Evolutionary conservation across 1,139 yeast species (phyloP), one percentile per base, ranked within the genome.

Genomic region (Debaryomycetaceae sp.): DNA sequence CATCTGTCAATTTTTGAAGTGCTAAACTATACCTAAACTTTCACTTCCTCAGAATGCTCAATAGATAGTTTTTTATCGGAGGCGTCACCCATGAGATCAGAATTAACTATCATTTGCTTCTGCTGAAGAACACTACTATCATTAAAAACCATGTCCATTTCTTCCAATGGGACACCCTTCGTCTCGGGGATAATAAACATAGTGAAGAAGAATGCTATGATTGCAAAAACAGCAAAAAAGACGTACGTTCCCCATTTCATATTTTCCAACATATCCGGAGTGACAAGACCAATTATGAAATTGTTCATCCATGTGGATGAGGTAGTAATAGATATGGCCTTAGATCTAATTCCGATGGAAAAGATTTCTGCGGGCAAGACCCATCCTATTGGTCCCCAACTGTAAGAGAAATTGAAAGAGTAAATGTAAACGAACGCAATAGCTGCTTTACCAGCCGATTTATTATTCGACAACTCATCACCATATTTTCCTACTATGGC

Each of bases 351-450:
- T 58, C 77, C 72, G 60, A 79, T 71, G n/a, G 86, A 84, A 56
- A 80, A 75, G 47, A 81, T 76, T 63, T 81, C 87, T 39, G 84
- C 81, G 43, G 83, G 83, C 63, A 80, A 79, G 43, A 81, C 68
- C 76, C 82, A 77, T 23, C 41, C 80, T 63, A 79, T 70, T 38
- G 81, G 83, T 49, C 79, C 70, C 63, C 78, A 76, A 39, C 82
- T 79, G 58, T 77, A 70, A 4, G 82, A 83, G 52, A 79, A 78
- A 68, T 78, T 76, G 38, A 69, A 58, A 56, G 77, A 78, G 57
- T 77, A 79, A 42, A 76, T 66, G 68, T 73, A 80, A 50, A 80
- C 63, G 23, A 37, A 41, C 59, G 80, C 80, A 24, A 78, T 79
- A 20, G 77, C 77, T 11, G 78, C 78, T 62, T 77, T 78, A 56